These are phyloP conservation scores for Alternaria longipes DNA, from an alignment of 2,329 filamentous ascomycete species.

Conservation along the genomic window DNA sequence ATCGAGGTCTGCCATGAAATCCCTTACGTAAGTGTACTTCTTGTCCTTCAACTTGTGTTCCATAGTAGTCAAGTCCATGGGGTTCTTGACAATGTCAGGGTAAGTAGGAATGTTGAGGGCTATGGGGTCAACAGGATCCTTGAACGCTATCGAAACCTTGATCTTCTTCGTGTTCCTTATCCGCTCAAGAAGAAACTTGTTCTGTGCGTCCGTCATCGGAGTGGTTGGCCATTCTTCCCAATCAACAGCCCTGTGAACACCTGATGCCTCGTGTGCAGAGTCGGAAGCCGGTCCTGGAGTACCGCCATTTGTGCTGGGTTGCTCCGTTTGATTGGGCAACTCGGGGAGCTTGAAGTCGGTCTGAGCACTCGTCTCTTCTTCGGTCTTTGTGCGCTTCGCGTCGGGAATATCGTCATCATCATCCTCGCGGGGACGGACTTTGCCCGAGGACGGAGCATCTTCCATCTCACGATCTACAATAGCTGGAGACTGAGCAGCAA, in stretches of 20 bases:
- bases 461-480: constrained; percentile 48
- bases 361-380: constrained; percentile 51
- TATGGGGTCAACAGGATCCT: constrained; percentile 77
- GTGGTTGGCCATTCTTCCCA: constrained; percentile 45
- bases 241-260: constrained; percentile 45
- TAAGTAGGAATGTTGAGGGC: constrained; percentile 80
- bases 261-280: constrained; percentile 43
- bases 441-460: constrained; percentile 51
- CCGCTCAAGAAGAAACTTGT: constrained; percentile 70
- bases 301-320: constrained; percentile 42
- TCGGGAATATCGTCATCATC: constrained; percentile 69
- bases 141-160: constrained; percentile 79
- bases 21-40: constrained; percentile 74
- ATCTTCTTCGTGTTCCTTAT: constrained; percentile 85
- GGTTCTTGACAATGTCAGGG: constrained; percentile 75
- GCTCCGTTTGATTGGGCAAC: constrained; percentile 44
- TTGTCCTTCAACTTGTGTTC: constrained; percentile 79
- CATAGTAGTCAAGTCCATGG: constrained; percentile 86
- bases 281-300: constrained; percentile 31
- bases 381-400: constrained; percentile 83
- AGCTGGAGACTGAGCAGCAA: constrained; percentile 36
- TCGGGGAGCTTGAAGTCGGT: constrained; percentile 57
- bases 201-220: constrained; percentile 64
- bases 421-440: constrained; percentile 69
- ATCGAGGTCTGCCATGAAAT: constrained; percentile 77